These are phyloP conservation scores for Linnemannia exigua DNA, from an alignment of 192 early-diverging fungal genomes.

Conservation along the genomic window DNA sequence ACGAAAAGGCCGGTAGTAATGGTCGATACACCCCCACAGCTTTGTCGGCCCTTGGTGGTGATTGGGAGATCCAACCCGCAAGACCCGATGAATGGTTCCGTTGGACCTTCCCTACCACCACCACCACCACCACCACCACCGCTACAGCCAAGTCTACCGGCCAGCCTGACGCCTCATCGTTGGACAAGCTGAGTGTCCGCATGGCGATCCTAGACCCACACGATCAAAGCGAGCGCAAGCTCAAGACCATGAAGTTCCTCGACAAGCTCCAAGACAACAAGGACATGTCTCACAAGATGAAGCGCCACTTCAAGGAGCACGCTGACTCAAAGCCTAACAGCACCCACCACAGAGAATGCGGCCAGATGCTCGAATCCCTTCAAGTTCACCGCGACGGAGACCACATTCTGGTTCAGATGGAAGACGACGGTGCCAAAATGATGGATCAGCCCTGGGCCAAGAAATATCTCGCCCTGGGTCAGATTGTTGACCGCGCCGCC, in stretches of 20 bases:
- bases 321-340: not conserved
- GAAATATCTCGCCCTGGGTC: slow-evolving; percentile 38
- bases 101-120: slow-evolving; percentile 30
- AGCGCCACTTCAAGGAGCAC: not conserved
- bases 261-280: slow-evolving; percentile 22
- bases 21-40: slow-evolving; percentile 13
- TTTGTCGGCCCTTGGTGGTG: slow-evolving; percentile 12
- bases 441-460: slow-evolving; percentile 32
- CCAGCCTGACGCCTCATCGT: not conserved
- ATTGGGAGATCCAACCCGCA: slow-evolving; percentile 36
- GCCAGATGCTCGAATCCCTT: slow-evolving; percentile 1
- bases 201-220: slow-evolving; percentile 43
- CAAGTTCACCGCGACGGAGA: slow-evolving; percentile 24
- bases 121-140: not conserved
- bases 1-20: not conserved
- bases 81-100: slow-evolving; percentile 39
- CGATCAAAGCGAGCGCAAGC: slow-evolving; percentile 29
- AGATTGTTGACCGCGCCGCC: slow-evolving; percentile 40
- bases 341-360: not conserved
- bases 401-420: slow-evolving; percentile 24
- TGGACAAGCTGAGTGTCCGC: slow-evolving; percentile 35
- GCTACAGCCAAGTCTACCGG: not conserved
- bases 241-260: slow-evolving; percentile 14
- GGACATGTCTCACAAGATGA: not conserved
- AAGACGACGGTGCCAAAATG: slow-evolving; percentile 37